A percentile compares a stretch with the other conserved stretches of the same genome.
These are phyloP conservation scores for Verticillium zaregamsianum DNA, from an alignment of 2,329 filamentous ascomycete genomes.

Conservation along the genomic window DNA sequence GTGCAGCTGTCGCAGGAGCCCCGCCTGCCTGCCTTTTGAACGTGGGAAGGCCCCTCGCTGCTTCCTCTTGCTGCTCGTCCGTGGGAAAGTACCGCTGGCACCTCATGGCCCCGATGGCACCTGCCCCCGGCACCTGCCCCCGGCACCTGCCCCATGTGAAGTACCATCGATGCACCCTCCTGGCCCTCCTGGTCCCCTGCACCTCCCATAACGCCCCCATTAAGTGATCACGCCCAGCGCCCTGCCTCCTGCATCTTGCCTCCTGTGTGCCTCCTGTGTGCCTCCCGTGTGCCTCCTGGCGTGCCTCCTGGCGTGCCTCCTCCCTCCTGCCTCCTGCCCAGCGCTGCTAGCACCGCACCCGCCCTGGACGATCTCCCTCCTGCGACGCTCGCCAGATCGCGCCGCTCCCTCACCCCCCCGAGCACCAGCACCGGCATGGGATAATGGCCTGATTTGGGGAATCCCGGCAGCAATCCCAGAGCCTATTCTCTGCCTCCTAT, in stretches of 20 bases:
- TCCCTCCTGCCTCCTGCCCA: neutral
- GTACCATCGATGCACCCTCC: neutral
- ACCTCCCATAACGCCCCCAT: neutral
- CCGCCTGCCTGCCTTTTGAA: neutral
- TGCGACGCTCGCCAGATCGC: neutral
- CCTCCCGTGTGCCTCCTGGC: neutral
- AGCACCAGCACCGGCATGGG: neutral
- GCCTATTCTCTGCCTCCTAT: neutral
- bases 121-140: no score
- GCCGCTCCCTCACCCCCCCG: neutral
- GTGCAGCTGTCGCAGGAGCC: constrained; percentile 10
- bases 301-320: neutral
- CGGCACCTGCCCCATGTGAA: no score
- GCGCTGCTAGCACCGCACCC: neutral
- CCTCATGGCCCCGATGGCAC: no score
- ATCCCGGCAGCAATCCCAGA: neutral
- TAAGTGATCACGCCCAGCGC: neutral
- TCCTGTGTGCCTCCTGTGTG: neutral
- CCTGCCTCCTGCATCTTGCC: neutral
- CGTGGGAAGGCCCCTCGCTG: constrained; percentile 5
- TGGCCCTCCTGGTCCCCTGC: no score
- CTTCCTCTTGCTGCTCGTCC: neutral
- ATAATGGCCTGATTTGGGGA: neutral
- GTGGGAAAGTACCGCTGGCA: no score
- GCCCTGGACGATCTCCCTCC: neutral